phyloP scores from a whole-genome alignment of 2,329 filamentous ascomycete species.

The Fusarium brevicatenulatum region DNA sequence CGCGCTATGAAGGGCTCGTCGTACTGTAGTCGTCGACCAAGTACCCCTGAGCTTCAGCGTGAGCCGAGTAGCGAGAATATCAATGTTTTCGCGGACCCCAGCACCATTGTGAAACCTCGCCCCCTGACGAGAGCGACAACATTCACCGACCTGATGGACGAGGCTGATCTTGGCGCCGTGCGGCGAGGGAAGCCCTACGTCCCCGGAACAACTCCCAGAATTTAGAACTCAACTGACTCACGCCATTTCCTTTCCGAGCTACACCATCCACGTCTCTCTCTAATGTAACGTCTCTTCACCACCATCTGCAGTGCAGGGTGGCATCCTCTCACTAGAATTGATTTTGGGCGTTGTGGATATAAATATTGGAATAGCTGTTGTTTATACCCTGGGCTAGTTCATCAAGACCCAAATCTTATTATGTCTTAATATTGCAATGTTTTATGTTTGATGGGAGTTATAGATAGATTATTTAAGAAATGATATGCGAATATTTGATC shows the following conservation, averaged over 20 bases:
- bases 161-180: conserved; percentile 56
- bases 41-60: conserved; percentile 51
- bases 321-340: conserved; percentile 24
- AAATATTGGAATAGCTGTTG: conserved; percentile 22
- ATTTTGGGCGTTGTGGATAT: conserved; percentile 27
- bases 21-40: conserved; percentile 38
- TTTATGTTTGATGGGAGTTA: conserved; percentile 12
- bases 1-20: conserved; percentile 51
- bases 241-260: background rate
- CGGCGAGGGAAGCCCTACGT: conserved; percentile 56
- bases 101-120: conserved; percentile 49
- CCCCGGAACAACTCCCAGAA: conserved; percentile 50
- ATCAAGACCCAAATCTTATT: conserved; percentile 1
- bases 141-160: conserved; percentile 65
- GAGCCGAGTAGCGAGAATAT: conserved; percentile 61
- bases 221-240: conserved; percentile 30
- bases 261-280: background rate
- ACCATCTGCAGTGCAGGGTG: conserved; percentile 33
- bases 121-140: conserved; percentile 54
- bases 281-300: conserved; percentile 1
- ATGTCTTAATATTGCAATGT: conserved; percentile 3
- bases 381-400: conserved; percentile 41
- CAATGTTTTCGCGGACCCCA: conserved; percentile 62
- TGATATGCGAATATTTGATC: conserved; percentile 38
- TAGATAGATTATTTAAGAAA: conserved; percentile 35